Evolutionary conservation across 2,329 filamentous ascomycete species (phyloP), one percentile per base, ranked within the genome.

Genomic region (Verticillium zaregamsianum): DNA sequence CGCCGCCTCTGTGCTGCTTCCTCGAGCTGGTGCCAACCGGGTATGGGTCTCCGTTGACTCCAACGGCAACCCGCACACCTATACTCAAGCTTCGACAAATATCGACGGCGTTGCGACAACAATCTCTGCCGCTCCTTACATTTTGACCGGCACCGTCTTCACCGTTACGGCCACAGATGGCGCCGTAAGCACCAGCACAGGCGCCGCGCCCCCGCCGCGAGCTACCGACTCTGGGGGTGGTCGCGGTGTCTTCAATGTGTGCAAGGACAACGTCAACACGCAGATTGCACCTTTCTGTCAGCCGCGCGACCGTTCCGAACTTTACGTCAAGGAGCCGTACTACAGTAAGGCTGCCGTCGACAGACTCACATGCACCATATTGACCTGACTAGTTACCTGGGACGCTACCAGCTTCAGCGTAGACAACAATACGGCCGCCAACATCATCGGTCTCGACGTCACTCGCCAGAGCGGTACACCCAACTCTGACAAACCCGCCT

Each of bases 21-120:
- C 58, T 6, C 61, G 63, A 40, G 45, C 45, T 14, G 45, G 45
- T 14, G 55, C 58, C 15, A 61, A 65, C 39, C 60, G 64, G 32
- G 60, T 65, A 4, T 77, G 75, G 75, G 68, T 77, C 32, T 70
- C 71, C 3, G 63, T 77, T 59, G 70, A 74, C 63, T 31, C 61
- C 15, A 33, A 58, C 14, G 73, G 73, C 60, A 58, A 54, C 7
- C 66, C 67, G 6, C 59, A 59, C 31, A 77, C 75, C 37, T 64
- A 73, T 58, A 68, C 67, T 1, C 72, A 74, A 2, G 61, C 63
- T 14, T 65, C 72, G 11, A 67, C 68, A 37, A 67, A 65, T 11
- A 65, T 60, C 55, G 64, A 70, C 62, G 71, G 71, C 35, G 68
- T 66, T 33, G 59, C 59, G 17, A 62, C 65, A 0, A 76, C 74